phyloP scores from a whole-genome alignment of 768 basidiomycete genomes.

The Xerocomus potaroensis region DNA sequence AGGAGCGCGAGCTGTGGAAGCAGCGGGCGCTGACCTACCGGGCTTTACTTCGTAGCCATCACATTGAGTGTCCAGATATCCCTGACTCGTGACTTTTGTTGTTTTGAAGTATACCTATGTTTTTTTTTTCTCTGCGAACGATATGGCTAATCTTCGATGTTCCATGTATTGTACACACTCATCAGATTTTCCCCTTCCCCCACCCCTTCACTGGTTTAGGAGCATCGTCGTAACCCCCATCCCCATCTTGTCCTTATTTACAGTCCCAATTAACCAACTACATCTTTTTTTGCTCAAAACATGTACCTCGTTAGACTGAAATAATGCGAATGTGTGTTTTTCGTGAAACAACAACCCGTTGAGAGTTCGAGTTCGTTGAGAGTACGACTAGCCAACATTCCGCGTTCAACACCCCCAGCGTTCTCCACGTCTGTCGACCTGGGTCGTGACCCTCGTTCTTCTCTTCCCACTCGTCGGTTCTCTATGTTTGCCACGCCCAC shows the following conservation, averaged over 20 bases:
- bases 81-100: conserved; percentile 22
- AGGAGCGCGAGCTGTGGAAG: conserved; percentile 62
- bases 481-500: conserved; percentile 31
- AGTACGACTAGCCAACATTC: conserved; percentile 13
- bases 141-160: too few species aligned
- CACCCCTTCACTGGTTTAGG: conserved; percentile 48
- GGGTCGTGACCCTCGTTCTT: conserved; percentile 19
- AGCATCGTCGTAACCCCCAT: conserved; percentile 52
- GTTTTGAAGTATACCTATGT: conserved; percentile 1
- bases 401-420: conserved; percentile 17
- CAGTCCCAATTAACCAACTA: too few species aligned
- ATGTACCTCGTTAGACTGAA: conserved; percentile 9
- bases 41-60: conserved; percentile 53
- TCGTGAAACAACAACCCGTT: too few species aligned
- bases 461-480: conserved; percentile 1
- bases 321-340: neutral
- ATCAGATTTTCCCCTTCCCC: conserved; percentile 29
- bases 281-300: conserved; percentile 2
- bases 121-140: neutral
- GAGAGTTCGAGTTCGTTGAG: too few species aligned
- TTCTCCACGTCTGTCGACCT: conserved; percentile 31
- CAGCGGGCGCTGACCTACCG: conserved; percentile 45
- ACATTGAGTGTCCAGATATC: conserved; percentile 54
- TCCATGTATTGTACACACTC: conserved; percentile 33
- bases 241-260: neutral